These are phyloP conservation scores for Teunomyces aglyptinius DNA, from an alignment of 805 yeast species.

Conservation along the genomic window DNA sequence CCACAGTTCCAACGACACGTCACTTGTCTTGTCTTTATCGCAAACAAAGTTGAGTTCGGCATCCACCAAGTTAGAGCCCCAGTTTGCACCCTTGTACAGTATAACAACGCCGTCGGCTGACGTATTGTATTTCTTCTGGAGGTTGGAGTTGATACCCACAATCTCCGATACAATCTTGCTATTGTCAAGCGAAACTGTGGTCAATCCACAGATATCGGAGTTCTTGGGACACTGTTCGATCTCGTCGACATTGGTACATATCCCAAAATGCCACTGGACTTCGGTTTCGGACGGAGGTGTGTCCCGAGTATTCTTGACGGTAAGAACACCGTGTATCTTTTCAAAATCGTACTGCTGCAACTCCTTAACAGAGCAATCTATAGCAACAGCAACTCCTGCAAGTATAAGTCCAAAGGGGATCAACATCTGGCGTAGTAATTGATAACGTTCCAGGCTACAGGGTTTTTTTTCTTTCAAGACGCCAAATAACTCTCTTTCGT, in stretches of 20 bases:
- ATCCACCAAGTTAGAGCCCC: conserved; percentile 64
- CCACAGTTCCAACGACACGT: conserved; percentile 35
- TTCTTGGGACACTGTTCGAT: conserved; percentile 61
- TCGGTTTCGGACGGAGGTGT: conserved; percentile 81
- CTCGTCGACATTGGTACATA: conserved; percentile 55
- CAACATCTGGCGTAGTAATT: not conserved
- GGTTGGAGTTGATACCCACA: conserved; percentile 51
- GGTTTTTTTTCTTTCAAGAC: not conserved
- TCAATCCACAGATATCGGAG: conserved; percentile 77
- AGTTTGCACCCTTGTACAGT: conserved; percentile 50
- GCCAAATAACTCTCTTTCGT: not conserved
- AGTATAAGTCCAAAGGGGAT: conserved; percentile 3
- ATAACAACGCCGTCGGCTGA: conserved; percentile 37
- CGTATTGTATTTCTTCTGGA: conserved; percentile 28
- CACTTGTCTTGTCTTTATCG: conserved; percentile 18
- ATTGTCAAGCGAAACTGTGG: conserved; percentile 52
- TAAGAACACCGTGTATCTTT: conserved; percentile 44
- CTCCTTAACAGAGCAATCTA: conserved; percentile 37
- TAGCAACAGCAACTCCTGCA: conserved; percentile 12
- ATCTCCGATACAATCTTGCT: conserved; percentile 56
- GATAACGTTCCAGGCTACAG: conserved; percentile 6
- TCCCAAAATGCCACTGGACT: conserved; percentile 61
- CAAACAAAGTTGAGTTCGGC: conserved; percentile 52
- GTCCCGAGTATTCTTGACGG: conserved; percentile 28
- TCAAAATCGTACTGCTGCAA: conserved; percentile 43